Conservation (phyloP, 2,329 filamentous ascomycete species). For the Aspergillus latus region DNA sequence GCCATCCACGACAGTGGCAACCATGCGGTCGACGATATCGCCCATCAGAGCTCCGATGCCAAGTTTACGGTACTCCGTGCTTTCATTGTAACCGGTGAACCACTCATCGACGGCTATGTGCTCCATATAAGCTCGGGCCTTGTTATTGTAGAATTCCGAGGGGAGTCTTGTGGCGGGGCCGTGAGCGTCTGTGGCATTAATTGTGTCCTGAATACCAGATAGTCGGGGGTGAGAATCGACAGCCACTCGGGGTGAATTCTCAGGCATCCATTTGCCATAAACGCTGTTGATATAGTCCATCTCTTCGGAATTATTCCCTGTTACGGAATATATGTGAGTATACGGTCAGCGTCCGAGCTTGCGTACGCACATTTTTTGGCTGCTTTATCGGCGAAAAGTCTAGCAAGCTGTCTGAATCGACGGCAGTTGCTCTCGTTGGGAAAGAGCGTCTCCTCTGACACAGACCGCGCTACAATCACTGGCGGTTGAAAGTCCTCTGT, state of each 20-base stretch:
- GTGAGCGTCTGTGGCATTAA: conserved; percentile 86
- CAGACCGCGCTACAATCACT: conserved; percentile 64
- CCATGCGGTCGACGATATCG: conserved; percentile 75
- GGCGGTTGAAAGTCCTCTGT: conserved; percentile 58
- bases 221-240: conserved; percentile 83
- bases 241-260: conserved; percentile 64
- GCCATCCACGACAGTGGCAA: conserved; percentile 61
- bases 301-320: conserved; percentile 69
- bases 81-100: conserved; percentile 85
- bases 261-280: conserved; percentile 83
- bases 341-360: neutral
- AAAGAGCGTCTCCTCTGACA: conserved; percentile 73
- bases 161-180: conserved; percentile 77
- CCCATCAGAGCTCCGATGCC: conserved; percentile 84
- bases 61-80: conserved; percentile 78
- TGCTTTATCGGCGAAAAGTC: conserved; percentile 70
- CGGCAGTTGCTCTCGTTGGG: conserved; percentile 75
- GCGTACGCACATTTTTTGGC: conserved; percentile 61
- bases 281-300: conserved; percentile 79
- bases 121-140: conserved; percentile 67
- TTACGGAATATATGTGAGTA: neutral
- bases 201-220: conserved; percentile 88
- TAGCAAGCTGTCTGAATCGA: conserved; percentile 67
- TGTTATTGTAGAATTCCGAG: conserved; percentile 79
- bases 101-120: conserved; percentile 83